A percentile compares a stretch with the other conserved stretches of the same genome.
Evolutionary conservation across 352 stramenopile genomes (phyloP).

Genomic region (Phytophthora syringae): DNA sequence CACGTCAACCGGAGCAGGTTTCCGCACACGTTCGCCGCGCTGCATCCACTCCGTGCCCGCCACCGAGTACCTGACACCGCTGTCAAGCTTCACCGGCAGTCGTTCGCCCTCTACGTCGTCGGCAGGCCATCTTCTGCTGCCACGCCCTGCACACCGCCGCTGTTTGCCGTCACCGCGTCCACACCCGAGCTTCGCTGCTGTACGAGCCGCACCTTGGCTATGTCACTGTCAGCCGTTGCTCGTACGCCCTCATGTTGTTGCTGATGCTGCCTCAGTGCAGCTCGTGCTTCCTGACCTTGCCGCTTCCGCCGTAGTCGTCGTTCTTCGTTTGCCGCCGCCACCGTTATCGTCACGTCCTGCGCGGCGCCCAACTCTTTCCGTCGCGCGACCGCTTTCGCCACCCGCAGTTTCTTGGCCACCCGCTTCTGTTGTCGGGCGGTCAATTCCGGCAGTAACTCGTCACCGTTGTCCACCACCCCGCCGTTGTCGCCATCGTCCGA

Average conservation of each 20-base stretch:
- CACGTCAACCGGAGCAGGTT: not conserved
- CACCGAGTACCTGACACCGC: not conserved
- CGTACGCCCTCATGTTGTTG: not conserved
- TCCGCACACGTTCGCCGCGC: not conserved
- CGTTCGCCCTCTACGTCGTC: not conserved
- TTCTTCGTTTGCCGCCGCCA: not conserved
- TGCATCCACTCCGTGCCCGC: not conserved
- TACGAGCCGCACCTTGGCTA: not conserved
- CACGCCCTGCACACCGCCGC: not conserved
- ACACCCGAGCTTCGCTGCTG: not conserved
- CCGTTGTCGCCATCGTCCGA: too few relatives aligned
- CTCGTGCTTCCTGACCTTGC: not conserved
- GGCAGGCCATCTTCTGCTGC: not conserved
- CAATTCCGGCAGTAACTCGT: too few relatives aligned
- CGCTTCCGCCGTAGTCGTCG: not conserved
- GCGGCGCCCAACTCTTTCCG: too few relatives aligned
- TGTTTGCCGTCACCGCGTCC: not conserved
- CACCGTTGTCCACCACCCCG: too few relatives aligned
- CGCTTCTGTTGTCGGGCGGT: too few relatives aligned
- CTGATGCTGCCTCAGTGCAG: not conserved
- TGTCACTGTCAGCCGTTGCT: not conserved
- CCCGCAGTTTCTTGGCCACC: not conserved
- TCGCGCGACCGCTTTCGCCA: not conserved
- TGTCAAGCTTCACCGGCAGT: not conserved
- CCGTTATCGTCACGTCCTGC: not conserved